A percentile compares a stretch with the other conserved stretches of the same genome.
phyloP scores from a whole-genome alignment of 2,329 filamentous ascomycete species.

The Cadophora sp. region DNA sequence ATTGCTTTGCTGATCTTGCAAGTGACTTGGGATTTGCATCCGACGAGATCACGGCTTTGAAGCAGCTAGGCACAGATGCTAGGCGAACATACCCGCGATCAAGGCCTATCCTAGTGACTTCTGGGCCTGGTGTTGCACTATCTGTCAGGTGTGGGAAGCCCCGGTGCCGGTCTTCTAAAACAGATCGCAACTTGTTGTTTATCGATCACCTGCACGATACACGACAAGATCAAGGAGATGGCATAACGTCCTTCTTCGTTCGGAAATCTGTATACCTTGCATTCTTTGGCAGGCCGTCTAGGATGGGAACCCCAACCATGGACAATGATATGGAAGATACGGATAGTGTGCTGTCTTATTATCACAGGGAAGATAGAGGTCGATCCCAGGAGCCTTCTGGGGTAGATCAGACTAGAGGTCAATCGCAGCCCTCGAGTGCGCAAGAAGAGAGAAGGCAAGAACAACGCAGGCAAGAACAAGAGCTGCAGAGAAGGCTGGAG shows the following conservation, averaged over 20 bases:
- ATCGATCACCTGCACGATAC: background rate
- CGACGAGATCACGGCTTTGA: background rate
- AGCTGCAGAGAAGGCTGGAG: background rate
- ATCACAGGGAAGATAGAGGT: background rate
- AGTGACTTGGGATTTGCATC: conserved; percentile 2
- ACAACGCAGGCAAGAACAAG: too few species aligned
- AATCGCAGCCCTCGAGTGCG: background rate
- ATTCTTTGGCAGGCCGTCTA: background rate
- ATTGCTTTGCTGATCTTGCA: background rate
- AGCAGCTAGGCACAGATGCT: background rate
- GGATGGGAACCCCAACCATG: background rate
- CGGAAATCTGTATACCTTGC: background rate
- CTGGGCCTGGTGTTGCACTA: background rate
- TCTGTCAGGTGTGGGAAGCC: background rate
- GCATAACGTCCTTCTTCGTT: background rate
- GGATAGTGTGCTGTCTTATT: background rate
- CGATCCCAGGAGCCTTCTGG: background rate
- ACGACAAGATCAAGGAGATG: background rate
- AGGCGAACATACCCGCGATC: background rate
- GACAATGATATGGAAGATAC: background rate
- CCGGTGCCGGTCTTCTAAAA: background rate
- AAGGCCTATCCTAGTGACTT: conserved; percentile 1
- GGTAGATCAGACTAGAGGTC: background rate
- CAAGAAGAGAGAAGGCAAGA: conserved; percentile 5
- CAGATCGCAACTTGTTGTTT: conserved; percentile 3